These are phyloP conservation scores for Lodderomyces jiufengensis DNA, from an alignment of 1,139 yeast species.

Conservation along the genomic window DNA sequence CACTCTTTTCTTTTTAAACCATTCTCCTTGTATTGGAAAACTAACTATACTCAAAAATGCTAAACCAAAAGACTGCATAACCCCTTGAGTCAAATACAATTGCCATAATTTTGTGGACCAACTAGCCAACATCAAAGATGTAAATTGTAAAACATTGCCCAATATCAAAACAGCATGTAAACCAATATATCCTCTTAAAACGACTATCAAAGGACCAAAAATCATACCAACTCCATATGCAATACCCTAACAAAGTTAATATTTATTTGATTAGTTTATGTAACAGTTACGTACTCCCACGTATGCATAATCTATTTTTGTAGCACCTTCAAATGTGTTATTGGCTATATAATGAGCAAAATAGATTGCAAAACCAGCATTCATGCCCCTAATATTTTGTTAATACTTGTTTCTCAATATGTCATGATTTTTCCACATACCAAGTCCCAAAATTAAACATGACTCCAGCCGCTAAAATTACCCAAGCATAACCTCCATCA, in stretches of 20 bases:
- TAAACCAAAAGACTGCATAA: slow-evolving; percentile 47
- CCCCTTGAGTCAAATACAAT: slow-evolving; percentile 48
- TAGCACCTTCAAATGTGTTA: slow-evolving; percentile 37
- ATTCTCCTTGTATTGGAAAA: slow-evolving; percentile 45
- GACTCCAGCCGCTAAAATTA: slow-evolving; percentile 39
- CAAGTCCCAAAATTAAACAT: slow-evolving; percentile 39
- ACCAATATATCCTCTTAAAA: slow-evolving; percentile 37
- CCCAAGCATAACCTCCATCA: slow-evolving; percentile 52
- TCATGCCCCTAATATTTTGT: slow-evolving; percentile 42
- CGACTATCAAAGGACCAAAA: slow-evolving; percentile 41
- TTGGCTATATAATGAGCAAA: slow-evolving; percentile 41
- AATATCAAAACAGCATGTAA: slow-evolving; percentile 31
- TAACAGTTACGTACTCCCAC: slow-evolving; percentile 30
- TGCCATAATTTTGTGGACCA: slow-evolving; percentile 51
- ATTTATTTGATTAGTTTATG: too few species aligned
- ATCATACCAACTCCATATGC: slow-evolving; percentile 33
- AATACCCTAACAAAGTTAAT: slow-evolving; percentile 20
- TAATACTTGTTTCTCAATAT: background rate
- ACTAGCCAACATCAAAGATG: slow-evolving; percentile 52
- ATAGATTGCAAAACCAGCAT: slow-evolving; percentile 52
- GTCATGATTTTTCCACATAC: background rate
- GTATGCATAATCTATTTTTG: slow-evolving; percentile 36
- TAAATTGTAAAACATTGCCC: slow-evolving; percentile 49
- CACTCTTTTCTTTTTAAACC: slow-evolving; percentile 52
- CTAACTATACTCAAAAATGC: slow-evolving; percentile 45